Conservation (phyloP, 2,329 filamentous ascomycete genomes). For the Aspergillus sojae region DNA sequence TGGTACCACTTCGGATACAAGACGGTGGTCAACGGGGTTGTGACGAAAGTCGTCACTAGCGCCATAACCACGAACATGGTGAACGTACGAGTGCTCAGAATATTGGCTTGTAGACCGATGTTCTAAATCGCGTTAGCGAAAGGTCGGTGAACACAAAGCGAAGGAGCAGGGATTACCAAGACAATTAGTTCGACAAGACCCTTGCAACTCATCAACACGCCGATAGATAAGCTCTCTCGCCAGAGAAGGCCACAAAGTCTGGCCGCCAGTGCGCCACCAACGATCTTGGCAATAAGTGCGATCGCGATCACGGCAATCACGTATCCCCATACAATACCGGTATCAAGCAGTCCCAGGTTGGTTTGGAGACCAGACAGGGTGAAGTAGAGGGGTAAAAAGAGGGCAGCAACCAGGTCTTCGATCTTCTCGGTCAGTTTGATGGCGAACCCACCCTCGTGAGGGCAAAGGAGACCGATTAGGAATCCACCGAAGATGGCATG, state of each 20-base stretch:
- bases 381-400: conserved; percentile 92
- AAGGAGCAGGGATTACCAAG: conserved; percentile 59
- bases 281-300: conserved; percentile 83
- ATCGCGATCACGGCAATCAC: conserved; percentile 79
- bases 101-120: conserved; percentile 80
- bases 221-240: conserved; percentile 87
- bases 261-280: conserved; percentile 79
- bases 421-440: conserved; percentile 93
- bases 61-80: conserved; percentile 97
- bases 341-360: conserved; percentile 79
- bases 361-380: conserved; percentile 88
- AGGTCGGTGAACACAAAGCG: no score
- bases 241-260: conserved; percentile 76
- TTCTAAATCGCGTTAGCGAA: conserved; percentile 50
- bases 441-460: conserved; percentile 84
- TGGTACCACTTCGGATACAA: conserved; percentile 80
- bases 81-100: conserved; percentile 78
- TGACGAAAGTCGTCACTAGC: conserved; percentile 79
- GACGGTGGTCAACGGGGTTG: conserved; percentile 72
- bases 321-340: conserved; percentile 84
- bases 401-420: conserved; percentile 80
- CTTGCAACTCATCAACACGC: conserved; percentile 93
- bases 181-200: conserved; percentile 93
- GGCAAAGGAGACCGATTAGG: conserved; percentile 83
- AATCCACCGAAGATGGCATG: conserved; percentile 96